phyloP scores from a whole-genome alignment of 1,284 basidiomycete species.

The Xerocomus cyaneibrunnescens region DNA sequence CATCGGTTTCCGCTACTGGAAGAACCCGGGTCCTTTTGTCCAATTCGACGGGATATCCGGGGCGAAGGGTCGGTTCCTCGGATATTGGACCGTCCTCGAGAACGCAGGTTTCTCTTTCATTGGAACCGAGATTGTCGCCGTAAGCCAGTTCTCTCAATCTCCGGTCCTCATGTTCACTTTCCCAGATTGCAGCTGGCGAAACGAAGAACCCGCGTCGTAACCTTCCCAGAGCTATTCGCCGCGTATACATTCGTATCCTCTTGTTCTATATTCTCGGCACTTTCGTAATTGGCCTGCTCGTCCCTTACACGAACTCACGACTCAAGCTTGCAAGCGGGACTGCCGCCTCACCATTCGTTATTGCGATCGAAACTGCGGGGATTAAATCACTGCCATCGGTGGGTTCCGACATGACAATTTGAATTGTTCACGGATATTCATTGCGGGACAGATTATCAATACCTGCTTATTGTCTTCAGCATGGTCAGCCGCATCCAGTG shows the following conservation, averaged over 20 bases:
- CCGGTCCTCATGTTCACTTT: constrained; percentile 8
- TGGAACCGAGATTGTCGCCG: constrained; percentile 75
- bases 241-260: constrained; percentile 69
- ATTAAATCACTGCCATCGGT: constrained; percentile 61
- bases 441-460: constrained; percentile 68
- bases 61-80: constrained; percentile 50
- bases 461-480: constrained; percentile 84
- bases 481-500: constrained; percentile 83
- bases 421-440: constrained; percentile 28
- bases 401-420: not conserved
- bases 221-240: constrained; percentile 59
- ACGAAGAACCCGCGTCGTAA: constrained; percentile 53
- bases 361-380: constrained; percentile 61
- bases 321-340: constrained; percentile 46
- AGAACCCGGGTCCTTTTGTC: constrained; percentile 56
- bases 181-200: constrained; percentile 66
- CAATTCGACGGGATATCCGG: constrained; percentile 47
- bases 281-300: constrained; percentile 62
- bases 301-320: constrained; percentile 51
- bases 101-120: constrained; percentile 76
- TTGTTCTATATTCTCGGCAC: constrained; percentile 58
- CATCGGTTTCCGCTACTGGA: constrained; percentile 52
- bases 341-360: constrained; percentile 71
- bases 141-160: constrained; percentile 40
- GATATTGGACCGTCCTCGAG: constrained; percentile 52